Conservation (phyloP, 1,284 basidiomycete species). For the Puccinia horiana region DNA sequence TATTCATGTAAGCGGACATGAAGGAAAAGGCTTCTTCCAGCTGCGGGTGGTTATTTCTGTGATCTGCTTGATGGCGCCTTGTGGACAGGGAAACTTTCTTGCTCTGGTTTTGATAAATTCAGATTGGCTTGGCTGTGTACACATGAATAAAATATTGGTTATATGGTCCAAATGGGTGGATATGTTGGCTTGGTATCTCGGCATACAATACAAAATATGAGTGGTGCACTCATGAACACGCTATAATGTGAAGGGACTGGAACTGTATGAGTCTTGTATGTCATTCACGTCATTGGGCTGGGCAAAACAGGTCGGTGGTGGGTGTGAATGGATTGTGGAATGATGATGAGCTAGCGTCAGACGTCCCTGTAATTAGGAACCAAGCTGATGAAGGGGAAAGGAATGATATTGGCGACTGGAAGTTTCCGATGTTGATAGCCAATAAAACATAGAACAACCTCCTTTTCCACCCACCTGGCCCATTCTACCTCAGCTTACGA, state of each 20-base stretch:
- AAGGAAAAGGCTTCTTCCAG: neutral
- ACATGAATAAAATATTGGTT: neutral
- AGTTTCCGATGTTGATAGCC: no score
- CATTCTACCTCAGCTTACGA: no score
- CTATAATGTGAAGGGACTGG: no score
- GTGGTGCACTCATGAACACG: neutral
- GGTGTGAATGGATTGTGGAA: no score
- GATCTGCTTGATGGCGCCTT: neutral
- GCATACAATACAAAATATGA: neutral
- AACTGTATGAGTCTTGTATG: neutral
- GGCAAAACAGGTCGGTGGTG: neutral
- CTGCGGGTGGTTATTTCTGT: neutral
- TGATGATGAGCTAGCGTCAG: no score
- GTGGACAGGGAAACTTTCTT: neutral
- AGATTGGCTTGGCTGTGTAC: neutral
- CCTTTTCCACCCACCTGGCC: no score
- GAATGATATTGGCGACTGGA: no score
- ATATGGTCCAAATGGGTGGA: neutral
- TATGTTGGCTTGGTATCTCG: neutral
- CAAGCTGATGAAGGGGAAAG: no score
- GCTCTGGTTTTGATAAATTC: neutral
- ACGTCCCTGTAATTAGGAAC: no score
- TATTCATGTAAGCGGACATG: neutral
- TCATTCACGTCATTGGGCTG: neutral
- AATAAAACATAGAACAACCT: no score